phyloP scores from a whole-genome alignment of 129 eudicot genomes.

The Sambucus nigra region DNA sequence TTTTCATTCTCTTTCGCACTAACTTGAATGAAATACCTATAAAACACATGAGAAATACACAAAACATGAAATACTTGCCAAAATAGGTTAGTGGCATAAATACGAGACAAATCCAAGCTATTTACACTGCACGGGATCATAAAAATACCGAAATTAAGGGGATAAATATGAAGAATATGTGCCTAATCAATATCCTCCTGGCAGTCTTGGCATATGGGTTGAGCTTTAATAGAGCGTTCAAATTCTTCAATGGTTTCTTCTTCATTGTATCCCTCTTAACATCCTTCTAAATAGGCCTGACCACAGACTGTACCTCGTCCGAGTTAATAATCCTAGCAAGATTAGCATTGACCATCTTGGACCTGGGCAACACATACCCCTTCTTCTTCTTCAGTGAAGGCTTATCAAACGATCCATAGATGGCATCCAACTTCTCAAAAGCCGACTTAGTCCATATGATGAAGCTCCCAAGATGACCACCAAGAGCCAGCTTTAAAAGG shows the following conservation, averaged over 20 bases:
- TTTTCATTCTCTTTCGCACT: no score
- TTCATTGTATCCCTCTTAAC: conserved; percentile 12
- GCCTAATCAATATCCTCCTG: no score
- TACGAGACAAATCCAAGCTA: no score
- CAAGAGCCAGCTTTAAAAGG: conserved; percentile 14
- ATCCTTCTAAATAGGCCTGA: conserved; percentile 17
- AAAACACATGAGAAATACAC: no score
- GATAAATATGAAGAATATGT: no score
- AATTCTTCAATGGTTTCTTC: conserved; percentile 24
- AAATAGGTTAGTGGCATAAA: no score
- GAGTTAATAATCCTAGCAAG: conserved; percentile 22
- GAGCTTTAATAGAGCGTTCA: no score
- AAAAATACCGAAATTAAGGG: no score
- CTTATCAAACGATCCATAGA: conserved; percentile 23
- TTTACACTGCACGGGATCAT: no score
- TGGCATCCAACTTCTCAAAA: conserved; percentile 18
- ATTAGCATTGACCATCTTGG: conserved; percentile 24
- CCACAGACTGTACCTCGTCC: conserved; percentile 21
- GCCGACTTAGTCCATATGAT: conserved; percentile 23
- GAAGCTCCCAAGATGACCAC: no score
- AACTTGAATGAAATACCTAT: no score
- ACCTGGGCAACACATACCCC: conserved; percentile 19
- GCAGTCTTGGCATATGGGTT: conserved; percentile 22
- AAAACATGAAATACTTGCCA: no score
- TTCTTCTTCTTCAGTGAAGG: conserved; percentile 20